Evolutionary conservation across 768 basidiomycete genomes (phyloP).

Genomic region (Phanerochaete sordida): DNA sequence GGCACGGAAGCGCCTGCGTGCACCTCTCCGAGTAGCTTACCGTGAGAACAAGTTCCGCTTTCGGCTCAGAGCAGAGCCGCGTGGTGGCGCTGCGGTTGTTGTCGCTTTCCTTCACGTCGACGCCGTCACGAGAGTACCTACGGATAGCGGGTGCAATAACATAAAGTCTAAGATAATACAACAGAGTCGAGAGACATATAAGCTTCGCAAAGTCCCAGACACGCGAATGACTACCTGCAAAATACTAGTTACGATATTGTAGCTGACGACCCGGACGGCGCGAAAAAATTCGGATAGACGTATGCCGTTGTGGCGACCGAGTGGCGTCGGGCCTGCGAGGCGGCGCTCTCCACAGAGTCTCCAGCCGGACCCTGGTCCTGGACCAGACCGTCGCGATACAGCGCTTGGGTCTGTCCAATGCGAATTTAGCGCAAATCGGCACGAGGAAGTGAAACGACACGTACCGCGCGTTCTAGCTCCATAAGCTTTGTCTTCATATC

Average conservation of each 20-base stretch:
- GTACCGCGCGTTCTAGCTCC: slow-evolving; percentile 61
- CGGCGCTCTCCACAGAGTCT: neutral
- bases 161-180: neutral
- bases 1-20: neutral
- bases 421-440: neutral
- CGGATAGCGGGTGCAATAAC: neutral
- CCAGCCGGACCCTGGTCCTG: neutral
- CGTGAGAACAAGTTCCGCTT: neutral
- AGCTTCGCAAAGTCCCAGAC: no score
- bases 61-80: neutral
- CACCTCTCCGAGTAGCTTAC: no score
- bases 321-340: neutral
- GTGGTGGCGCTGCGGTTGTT: neutral
- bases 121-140: no score
- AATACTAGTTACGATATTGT: neutral
- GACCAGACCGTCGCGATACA: neutral
- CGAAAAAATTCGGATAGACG: slow-evolving; percentile 5
- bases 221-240: no score
- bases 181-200: no score
- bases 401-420: neutral
- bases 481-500: slow-evolving; percentile 58
- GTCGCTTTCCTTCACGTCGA: no score
- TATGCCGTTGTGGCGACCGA: neutral
- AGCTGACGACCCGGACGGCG: neutral
- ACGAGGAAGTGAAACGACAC: neutral